phyloP scores from a whole-genome alignment of 1,284 basidiomycete species.

The Apiotrichum akiyoshidainum region DNA sequence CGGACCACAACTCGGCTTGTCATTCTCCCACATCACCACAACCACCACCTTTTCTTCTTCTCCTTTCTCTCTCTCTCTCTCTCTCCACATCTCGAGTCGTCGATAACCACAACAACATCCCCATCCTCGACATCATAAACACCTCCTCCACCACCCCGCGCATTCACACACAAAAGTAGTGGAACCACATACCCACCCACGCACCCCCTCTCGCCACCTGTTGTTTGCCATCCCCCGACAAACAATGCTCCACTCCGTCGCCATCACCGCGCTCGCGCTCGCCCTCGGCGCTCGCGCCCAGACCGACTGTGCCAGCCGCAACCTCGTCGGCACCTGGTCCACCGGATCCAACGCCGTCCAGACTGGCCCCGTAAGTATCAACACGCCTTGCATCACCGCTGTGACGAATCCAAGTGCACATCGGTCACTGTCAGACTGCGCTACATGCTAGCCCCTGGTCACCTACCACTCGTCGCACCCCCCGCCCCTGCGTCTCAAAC shows the following conservation, averaged over 20 bases:
- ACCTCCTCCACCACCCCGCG: neutral
- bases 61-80: neutral
- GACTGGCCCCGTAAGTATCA: conserved; percentile 72
- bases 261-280: conserved; percentile 8
- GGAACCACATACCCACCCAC: neutral
- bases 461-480: neutral
- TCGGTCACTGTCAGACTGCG: no score
- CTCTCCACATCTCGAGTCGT: neutral
- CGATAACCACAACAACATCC: neutral
- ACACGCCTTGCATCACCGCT: neutral
- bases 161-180: neutral
- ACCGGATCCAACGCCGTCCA: conserved; percentile 69
- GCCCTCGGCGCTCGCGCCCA: conserved; percentile 13
- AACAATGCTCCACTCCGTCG: neutral
- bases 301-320: conserved; percentile 30
- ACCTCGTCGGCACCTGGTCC: conserved; percentile 75
- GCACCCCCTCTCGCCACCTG: neutral
- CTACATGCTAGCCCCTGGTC: no score
- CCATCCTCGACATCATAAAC: neutral
- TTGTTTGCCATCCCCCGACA: neutral
- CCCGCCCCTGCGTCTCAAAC: neutral
- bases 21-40: no score
- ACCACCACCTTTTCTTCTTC: neutral
- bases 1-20: no score
- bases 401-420: no score